phyloP scores from a whole-genome alignment of 495 filamentous ascomycete species.

The Glarea lozoyensis region DNA sequence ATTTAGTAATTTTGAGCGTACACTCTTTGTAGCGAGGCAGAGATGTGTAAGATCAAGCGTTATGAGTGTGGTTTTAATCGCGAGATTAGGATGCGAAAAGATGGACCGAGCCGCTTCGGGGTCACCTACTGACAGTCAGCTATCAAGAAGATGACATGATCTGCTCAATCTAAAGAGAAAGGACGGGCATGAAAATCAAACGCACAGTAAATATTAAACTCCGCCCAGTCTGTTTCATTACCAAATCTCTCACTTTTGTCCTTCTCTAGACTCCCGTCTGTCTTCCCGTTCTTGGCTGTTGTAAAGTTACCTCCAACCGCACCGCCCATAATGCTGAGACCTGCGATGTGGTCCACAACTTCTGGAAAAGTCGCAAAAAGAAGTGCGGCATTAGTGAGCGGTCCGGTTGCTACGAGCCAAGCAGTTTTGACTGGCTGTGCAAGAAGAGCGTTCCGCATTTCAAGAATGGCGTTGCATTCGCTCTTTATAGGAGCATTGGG shows the following conservation, averaged over 20 bases:
- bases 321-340: slow-evolving; percentile 10
- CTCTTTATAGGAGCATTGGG: no score
- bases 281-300: no score
- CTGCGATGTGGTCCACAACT: slow-evolving; percentile 8
- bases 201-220: neutral
- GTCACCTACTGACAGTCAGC: no score
- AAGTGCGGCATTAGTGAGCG: slow-evolving; percentile 73
- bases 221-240: neutral
- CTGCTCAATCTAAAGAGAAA: no score
- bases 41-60: neutral
- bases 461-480: slow-evolving; percentile 71
- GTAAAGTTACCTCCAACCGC: neutral
- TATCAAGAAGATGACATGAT: no score
- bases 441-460: slow-evolving; percentile 62
- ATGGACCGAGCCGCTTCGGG: neutral
- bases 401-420: slow-evolving; percentile 77
- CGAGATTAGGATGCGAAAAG: neutral
- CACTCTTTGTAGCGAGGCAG: neutral
- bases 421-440: slow-evolving; percentile 50
- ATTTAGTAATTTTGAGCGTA: neutral
- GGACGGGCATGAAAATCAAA: no score
- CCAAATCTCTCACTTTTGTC: no score
- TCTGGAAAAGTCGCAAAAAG: slow-evolving; percentile 62
- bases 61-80: neutral
- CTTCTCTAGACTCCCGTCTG: no score